Evolutionary conservation across 306 rosid species (phyloP), one percentile per base, ranked within the genome.

Genomic region (Gillenia trifoliata): DNA sequence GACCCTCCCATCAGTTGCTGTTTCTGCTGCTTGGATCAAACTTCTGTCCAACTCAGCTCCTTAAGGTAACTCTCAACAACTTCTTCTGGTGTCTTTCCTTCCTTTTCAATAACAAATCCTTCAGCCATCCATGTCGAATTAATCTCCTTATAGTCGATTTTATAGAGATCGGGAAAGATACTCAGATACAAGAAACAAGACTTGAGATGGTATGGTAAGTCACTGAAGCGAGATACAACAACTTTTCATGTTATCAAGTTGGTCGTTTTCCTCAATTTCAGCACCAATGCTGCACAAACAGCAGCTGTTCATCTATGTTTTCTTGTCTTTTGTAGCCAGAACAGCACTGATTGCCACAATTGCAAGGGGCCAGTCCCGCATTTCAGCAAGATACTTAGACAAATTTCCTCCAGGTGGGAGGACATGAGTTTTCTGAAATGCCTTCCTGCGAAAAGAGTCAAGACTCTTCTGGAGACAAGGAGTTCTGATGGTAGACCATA

Each of bases 341-440:
- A 81, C 74, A 16, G 86, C 86, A 74, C 87, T 72, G 25, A 88
- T 60, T 26, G 92, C 92, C 23, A 85, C 88, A 67, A 86, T 85
- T 56, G 92, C 96, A 75, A 86, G 92, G 12, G 96, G 96, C 52
- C 25, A 90, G 82, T 34, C 96, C 75, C 87, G 12, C 96, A 90
- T 64, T 74, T 88, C 78, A 60, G 71, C 31, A 88, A 62, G 40
- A 83, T 76, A 38, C 29, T 4, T 33, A 40, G 75, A 56, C 86
- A 84, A 5, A 61, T 80, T 3, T 68, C 76, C 64, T 72, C 75
- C 78, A 88, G 79, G 65, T 57, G 2, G 83, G 66, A 63, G 85
- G 92, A 62, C 92, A 86, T 22, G 83, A 17, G 11, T 82, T 61
- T 12, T 77, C 88, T 17, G 68, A 82, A 82, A 87, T 23, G 88